These are phyloP conservation scores for Sedum album DNA, from an alignment of 164 flowering plant species.

Conservation along the genomic window DNA sequence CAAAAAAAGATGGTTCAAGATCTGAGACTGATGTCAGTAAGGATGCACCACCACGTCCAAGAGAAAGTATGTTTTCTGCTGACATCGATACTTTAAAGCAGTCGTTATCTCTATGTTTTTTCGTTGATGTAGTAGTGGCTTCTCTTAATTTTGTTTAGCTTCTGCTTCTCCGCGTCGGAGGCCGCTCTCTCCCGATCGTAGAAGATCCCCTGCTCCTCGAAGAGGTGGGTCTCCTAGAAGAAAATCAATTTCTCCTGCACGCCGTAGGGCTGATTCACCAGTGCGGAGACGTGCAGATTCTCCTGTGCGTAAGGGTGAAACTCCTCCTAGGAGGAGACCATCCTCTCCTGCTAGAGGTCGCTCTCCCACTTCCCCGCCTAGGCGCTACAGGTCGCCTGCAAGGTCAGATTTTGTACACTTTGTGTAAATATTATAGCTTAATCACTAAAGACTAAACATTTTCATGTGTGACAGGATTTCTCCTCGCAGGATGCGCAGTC, in stretches of 20 bases:
- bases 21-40: constrained; percentile 52
- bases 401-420: constrained; percentile 30
- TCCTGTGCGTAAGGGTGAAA: constrained; percentile 58
- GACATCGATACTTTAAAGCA: neutral
- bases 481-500: constrained; percentile 78
- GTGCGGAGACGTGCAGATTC: constrained; percentile 53
- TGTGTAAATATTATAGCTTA: neutral
- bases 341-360: constrained; percentile 72
- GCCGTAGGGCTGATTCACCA: constrained; percentile 67
- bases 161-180: constrained; percentile 74
- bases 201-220: constrained; percentile 68
- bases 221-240: constrained; percentile 79
- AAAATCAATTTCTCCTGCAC: constrained; percentile 53
- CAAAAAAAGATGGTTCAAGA: constrained; percentile 54
- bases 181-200: constrained; percentile 54
- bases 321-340: constrained; percentile 82
- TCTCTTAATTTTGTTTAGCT: neutral
- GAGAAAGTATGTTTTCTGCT: constrained; percentile 43
- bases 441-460: neutral
- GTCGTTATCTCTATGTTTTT: neutral
- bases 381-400: constrained; percentile 71
- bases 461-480: constrained; percentile 33
- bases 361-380: constrained; percentile 65
- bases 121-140: neutral
- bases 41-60: constrained; percentile 53